Percentiles rank a stretch among this genome's conserved stretches.
Evolutionary conservation across 352 stramenopile genomes (phyloP).

Genomic region (Globisporangium emineosum): DNA sequence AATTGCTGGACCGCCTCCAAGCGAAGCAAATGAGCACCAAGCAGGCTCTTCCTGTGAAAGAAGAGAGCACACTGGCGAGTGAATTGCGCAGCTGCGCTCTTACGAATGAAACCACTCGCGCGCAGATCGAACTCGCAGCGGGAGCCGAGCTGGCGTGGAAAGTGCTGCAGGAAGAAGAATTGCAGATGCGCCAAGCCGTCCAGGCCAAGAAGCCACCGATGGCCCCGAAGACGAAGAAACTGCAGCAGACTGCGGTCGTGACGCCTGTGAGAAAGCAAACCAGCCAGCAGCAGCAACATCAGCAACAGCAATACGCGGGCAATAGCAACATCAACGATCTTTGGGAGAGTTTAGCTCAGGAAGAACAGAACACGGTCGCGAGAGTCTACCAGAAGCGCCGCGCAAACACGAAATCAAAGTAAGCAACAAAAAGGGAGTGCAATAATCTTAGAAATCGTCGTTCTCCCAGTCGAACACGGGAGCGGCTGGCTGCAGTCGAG

Average conservation of each 20-base stretch:
- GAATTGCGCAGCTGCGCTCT: conserved; percentile 9
- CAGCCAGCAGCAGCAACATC: neutral
- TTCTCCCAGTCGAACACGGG: conserved; percentile 47
- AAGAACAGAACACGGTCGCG: conserved; percentile 20
- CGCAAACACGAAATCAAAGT: conserved; percentile 7
- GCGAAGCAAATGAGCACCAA: neutral
- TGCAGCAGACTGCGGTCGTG: neutral
- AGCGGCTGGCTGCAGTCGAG: conserved; percentile 34
- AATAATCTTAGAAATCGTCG: conserved; percentile 33
- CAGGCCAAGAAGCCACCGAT: conserved; percentile 11
- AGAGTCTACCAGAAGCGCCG: conserved; percentile 16
- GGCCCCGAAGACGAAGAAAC: conserved; percentile 5
- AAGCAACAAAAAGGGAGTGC: neutral
- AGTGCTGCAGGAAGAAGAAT: conserved; percentile 54
- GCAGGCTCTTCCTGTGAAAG: neutral
- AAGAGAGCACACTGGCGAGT: neutral
- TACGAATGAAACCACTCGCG: neutral
- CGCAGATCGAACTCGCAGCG: conserved; percentile 10
- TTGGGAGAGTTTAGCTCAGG: conserved; percentile 18
- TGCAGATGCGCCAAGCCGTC: conserved; percentile 24
- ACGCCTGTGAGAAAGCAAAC: neutral
- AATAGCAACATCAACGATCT: conserved; percentile 18
- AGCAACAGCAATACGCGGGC: conserved; percentile 1
- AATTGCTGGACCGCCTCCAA: conserved; percentile 6
- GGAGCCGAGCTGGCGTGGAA: conserved; percentile 40